Evolutionary conservation across 441 rosid genomes (phyloP).

Genomic region (Gossypium gossypioides): DNA sequence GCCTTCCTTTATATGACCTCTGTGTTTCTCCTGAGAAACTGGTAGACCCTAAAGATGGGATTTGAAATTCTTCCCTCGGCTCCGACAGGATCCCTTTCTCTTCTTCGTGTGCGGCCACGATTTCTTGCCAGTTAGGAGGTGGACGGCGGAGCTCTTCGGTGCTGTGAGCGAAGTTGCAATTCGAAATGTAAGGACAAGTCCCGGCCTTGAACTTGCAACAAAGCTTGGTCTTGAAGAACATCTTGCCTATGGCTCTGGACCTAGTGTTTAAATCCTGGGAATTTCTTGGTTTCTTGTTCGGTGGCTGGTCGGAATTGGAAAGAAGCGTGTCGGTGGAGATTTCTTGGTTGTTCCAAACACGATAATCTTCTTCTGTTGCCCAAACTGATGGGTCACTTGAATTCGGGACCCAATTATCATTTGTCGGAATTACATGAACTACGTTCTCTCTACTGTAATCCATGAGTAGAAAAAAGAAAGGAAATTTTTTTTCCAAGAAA

Average conservation of each 20-base stretch:
- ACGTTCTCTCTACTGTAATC: slow-evolving; percentile 55
- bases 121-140: slow-evolving; percentile 89
- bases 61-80: slow-evolving; percentile 71
- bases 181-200: slow-evolving; percentile 71
- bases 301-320: slow-evolving; percentile 41
- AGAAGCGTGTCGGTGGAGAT: slow-evolving; percentile 24
- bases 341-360: slow-evolving; percentile 33
- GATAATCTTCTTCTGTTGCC: slow-evolving; percentile 78
- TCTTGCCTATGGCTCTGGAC: slow-evolving; percentile 70
- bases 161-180: slow-evolving; percentile 88
- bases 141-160: slow-evolving; percentile 92
- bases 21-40: slow-evolving; percentile 47
- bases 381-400: slow-evolving; percentile 41
- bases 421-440: slow-evolving; percentile 48
- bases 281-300: slow-evolving; percentile 52
- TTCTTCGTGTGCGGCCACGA: slow-evolving; percentile 71
- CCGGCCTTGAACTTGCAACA: slow-evolving; percentile 80
- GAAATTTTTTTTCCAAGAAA: not conserved
- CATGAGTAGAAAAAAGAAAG: slow-evolving; percentile 21
- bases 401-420: slow-evolving; percentile 45
- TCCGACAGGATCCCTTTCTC: slow-evolving; percentile 31
- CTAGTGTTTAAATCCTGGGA: slow-evolving; percentile 38
- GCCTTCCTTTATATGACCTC: slow-evolving; percentile 77
- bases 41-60: slow-evolving; percentile 52
- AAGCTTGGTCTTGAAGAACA: slow-evolving; percentile 88